Conservation (phyloP, 768 basidiomycete genomes). For the Favolaschia claudopus region DNA sequence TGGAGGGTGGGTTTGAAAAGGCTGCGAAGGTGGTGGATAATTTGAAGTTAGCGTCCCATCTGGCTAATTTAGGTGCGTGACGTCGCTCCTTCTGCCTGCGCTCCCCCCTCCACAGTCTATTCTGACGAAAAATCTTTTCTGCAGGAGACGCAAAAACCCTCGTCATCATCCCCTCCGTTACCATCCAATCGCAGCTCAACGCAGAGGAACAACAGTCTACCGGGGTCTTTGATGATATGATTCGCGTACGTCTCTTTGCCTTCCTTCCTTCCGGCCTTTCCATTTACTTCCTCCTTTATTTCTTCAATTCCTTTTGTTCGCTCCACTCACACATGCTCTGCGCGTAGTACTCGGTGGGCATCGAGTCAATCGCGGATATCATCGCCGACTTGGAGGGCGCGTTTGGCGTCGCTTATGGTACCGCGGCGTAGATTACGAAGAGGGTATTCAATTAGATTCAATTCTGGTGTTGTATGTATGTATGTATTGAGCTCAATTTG, state of each 20-base stretch:
- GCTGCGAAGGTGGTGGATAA: conserved; percentile 43
- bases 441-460: not conserved
- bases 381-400: conserved; percentile 53
- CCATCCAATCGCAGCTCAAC: conserved; percentile 65
- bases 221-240: conserved; percentile 66
- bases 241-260: conserved; percentile 52
- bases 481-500: not conserved
- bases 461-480: not conserved
- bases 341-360: conserved; percentile 50
- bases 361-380: conserved; percentile 52
- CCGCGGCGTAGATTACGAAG: not conserved
- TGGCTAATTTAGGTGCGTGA: conserved; percentile 35
- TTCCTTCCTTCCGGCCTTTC: not conserved
- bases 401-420: conserved; percentile 30
- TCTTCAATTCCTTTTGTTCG: not conserved
- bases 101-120: too few species aligned
- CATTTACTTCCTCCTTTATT: not conserved
- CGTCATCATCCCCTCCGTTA: conserved; percentile 64
- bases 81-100: too few species aligned
- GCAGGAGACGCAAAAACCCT: conserved; percentile 64
- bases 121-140: too few species aligned
- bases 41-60: conserved; percentile 41
- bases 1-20: conserved; percentile 32
- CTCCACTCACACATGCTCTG: too few species aligned
- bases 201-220: conserved; percentile 52